These are phyloP conservation scores for Collybiopsis confluens DNA, from an alignment of 768 basidiomycete genomes.

Conservation along the genomic window DNA sequence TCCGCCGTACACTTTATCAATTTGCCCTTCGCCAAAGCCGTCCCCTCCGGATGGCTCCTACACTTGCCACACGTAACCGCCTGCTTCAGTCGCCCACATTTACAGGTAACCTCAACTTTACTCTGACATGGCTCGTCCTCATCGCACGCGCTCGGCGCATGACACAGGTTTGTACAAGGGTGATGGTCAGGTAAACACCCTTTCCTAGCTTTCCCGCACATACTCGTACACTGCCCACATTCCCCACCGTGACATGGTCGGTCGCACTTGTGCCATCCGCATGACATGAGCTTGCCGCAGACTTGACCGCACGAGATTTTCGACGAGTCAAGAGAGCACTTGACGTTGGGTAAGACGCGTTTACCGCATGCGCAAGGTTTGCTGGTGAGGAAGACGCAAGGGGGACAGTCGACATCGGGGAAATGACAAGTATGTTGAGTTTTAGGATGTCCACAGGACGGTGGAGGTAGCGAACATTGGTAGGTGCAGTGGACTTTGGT, in stretches of 20 bases:
- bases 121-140: conserved; percentile 76
- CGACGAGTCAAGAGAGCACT: conserved; percentile 74
- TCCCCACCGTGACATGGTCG: conserved; percentile 76
- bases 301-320: conserved; percentile 80
- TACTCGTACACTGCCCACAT: conserved; percentile 72
- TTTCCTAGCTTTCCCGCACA: conserved; percentile 85
- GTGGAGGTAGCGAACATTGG: conserved; percentile 69
- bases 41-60: conserved; percentile 39
- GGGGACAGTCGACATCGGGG: conserved; percentile 66
- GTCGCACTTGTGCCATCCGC: conserved; percentile 89
- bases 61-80: conserved; percentile 68
- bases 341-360: conserved; percentile 70
- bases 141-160: conserved; percentile 83
- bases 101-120: conserved; percentile 64
- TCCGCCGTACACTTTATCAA: conserved; percentile 73
- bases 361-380: conserved; percentile 91
- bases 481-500: conserved; percentile 73
- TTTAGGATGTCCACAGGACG: conserved; percentile 78
- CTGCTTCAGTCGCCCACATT: conserved; percentile 81
- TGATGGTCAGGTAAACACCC: conserved; percentile 70
- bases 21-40: conserved; percentile 27
- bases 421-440: conserved; percentile 83
- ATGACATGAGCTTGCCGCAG: conserved; percentile 77
- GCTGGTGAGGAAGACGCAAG: conserved; percentile 76
- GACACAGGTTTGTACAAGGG: conserved; percentile 75